Evolutionary conservation across 805 yeast species (phyloP).

Genomic region (Wickerhamomyces bisporus): DNA sequence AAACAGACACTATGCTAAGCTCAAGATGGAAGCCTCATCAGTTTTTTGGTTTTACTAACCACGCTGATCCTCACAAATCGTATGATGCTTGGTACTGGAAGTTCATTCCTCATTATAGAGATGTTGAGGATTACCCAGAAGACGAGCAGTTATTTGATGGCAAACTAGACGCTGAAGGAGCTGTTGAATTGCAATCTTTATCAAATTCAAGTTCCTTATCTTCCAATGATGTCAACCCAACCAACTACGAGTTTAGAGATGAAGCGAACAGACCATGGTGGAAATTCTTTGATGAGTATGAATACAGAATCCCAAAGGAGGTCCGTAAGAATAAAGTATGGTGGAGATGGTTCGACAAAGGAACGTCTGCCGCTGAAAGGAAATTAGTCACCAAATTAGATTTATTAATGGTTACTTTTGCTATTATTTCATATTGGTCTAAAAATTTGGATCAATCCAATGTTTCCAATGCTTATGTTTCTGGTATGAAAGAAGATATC

Average conservation of each 20-base stretch:
- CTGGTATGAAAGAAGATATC: constrained; percentile 42
- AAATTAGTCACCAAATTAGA: constrained; percentile 45
- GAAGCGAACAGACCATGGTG: constrained; percentile 38
- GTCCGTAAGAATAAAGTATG: constrained; percentile 34
- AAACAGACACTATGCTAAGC: too few relatives aligned
- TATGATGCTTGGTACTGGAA: constrained; percentile 4
- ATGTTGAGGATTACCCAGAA: constrained; percentile 4
- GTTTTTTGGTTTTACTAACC: too few relatives aligned
- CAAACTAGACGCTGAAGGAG: background rate
- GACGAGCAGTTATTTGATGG: background rate
- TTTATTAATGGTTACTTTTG: constrained; percentile 43
- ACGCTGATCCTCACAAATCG: background rate
- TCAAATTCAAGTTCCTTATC: too few relatives aligned
- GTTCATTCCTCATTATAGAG: constrained; percentile 5
- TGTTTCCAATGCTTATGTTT: constrained; percentile 39
- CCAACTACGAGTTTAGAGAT: constrained; percentile 29
- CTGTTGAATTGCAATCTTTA: too few relatives aligned
- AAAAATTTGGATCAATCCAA: constrained; percentile 38
- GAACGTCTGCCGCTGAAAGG: constrained; percentile 39
- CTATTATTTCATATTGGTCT: constrained; percentile 63
- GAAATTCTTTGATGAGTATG: constrained; percentile 51
- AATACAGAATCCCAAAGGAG: constrained; percentile 41
- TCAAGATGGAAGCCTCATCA: too few relatives aligned
- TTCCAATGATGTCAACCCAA: constrained; percentile 2
- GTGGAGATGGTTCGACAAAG: constrained; percentile 52